Evolutionary conservation across 169 alveolate genomes (phyloP), one percentile per base, ranked within the genome.

Genomic region (Perkinsus olseni): DNA sequence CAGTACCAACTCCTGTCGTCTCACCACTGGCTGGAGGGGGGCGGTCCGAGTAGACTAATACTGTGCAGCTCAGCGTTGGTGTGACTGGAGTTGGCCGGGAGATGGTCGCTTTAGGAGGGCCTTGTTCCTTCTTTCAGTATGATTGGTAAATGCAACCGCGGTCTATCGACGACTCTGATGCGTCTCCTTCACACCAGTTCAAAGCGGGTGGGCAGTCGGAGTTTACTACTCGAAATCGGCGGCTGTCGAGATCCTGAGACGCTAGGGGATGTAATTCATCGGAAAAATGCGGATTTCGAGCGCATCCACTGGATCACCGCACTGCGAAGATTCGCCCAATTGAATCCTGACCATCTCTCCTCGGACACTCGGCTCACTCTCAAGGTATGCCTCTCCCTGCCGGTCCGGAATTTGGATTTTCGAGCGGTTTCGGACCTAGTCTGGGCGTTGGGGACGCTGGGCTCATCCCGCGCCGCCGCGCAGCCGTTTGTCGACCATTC

Each of bases 371-470:
- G 82, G 34, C 34, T 62, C 37, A 28, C 82, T 13, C 17, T 62
- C 31, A 62, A 62, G 82, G 82, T 62, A 1, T 62, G 82, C 82
- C 34, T 62, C 4, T 62, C 82, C 34, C 82, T 62, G 8, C 82
- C 82, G 31, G 34, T 62, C 36, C 13, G 82, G 34, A 3, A 0
- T 4, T 28, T 62, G 37, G 82, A 62, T 62, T 62, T 62, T 24
- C 82, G 82, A 62, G 13, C 82, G 8, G 82, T 24, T 24, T 8
- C 82, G 31, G 31, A 62, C 17, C 28, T 62, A 4, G 17, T 62
- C 82, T 62, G 82, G 82, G 82, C 82, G 10, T 62, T 62, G 82
- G 82, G 82, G 31, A 62, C 82, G 82, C 82, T 62, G 82, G 82
- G 82, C 13, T 13, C 34, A 62, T 62, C 82, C 8, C 28, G 82